phyloP scores from a whole-genome alignment of 805 yeast species.

The Kodamaea kakaduensis region DNA sequence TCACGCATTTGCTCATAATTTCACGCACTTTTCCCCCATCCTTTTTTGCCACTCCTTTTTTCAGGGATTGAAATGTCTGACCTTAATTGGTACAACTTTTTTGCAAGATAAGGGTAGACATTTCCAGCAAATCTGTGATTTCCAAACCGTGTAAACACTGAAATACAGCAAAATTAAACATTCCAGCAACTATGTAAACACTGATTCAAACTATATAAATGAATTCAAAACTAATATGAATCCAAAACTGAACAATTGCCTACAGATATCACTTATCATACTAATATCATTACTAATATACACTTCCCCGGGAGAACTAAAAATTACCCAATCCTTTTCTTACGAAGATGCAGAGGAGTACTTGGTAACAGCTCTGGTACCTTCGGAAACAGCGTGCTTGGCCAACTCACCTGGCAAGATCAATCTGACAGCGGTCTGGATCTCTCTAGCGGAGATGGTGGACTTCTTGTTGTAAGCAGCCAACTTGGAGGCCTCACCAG shows the following conservation, averaged over 20 bases:
- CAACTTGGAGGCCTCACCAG: slow-evolving; percentile 95
- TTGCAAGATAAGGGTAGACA: too few species aligned
- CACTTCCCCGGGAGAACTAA: slow-evolving; percentile 11
- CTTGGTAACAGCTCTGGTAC: slow-evolving; percentile 97
- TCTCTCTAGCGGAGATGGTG: slow-evolving; percentile 96
- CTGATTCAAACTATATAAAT: too few species aligned
- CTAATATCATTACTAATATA: slow-evolving; percentile 17
- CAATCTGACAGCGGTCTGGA: slow-evolving; percentile 97
- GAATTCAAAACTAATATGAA: too few species aligned
- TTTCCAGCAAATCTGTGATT: too few species aligned
- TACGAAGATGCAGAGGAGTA: slow-evolving; percentile 67
- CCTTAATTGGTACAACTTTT: too few species aligned
- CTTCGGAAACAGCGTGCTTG: slow-evolving; percentile 97
- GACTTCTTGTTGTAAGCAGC: slow-evolving; percentile 99
- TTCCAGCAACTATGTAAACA: too few species aligned
- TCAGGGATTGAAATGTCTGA: too few species aligned
- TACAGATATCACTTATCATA: slow-evolving; percentile 5
- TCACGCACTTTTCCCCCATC: too few species aligned
- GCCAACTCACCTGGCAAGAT: slow-evolving; percentile 98
- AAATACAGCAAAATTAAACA: too few species aligned
- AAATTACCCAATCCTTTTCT: slow-evolving; percentile 10
- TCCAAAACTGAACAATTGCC: neutral
- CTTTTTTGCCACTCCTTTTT: too few species aligned
- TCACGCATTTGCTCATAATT: too few species aligned
- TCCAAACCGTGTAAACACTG: too few species aligned